phyloP scores from a whole-genome alignment of 148 eudicot genomes.

The Amaranthus cruentus region DNA sequence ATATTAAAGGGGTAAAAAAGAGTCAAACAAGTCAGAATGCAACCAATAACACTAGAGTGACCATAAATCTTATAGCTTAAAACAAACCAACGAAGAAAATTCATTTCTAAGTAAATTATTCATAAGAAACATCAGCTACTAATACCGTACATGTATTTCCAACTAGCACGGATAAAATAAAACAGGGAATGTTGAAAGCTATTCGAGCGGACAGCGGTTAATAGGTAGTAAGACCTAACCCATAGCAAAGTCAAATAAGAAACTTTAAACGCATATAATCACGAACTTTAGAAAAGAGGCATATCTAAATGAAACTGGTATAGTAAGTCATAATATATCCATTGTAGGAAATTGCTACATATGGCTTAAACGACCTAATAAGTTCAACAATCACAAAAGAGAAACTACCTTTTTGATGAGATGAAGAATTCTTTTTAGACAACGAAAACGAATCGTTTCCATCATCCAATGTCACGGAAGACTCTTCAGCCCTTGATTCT shows the following conservation, averaged over 20 bases:
- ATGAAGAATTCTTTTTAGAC: conserved; percentile 16
- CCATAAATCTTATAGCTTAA: not conserved
- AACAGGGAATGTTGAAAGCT: not conserved
- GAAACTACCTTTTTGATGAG: conserved; percentile 33
- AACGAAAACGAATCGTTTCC: conserved; percentile 11
- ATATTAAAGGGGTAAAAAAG: not conserved
- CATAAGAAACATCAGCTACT: not conserved
- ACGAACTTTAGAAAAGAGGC: not conserved
- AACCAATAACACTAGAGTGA: not conserved
- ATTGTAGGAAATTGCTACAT: not conserved
- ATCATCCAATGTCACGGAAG: conserved; percentile 26
- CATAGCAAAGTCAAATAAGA: not conserved
- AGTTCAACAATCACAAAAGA: not conserved
- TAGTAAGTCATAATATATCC: not conserved
- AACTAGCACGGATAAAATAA: not conserved
- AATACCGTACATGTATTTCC: not conserved
- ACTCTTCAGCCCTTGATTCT: conserved; percentile 19
- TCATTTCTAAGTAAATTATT: not conserved
- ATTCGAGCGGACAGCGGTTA: not conserved
- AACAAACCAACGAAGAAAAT: not conserved
- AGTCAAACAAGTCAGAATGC: not conserved
- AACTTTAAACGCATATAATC: not conserved
- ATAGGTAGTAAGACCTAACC: not conserved
- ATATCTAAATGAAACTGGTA: not conserved
- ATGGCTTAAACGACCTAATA: not conserved